Base-by-base conservation (phyloP, 805 yeast species). In the Candida sonorensis region DNA sequence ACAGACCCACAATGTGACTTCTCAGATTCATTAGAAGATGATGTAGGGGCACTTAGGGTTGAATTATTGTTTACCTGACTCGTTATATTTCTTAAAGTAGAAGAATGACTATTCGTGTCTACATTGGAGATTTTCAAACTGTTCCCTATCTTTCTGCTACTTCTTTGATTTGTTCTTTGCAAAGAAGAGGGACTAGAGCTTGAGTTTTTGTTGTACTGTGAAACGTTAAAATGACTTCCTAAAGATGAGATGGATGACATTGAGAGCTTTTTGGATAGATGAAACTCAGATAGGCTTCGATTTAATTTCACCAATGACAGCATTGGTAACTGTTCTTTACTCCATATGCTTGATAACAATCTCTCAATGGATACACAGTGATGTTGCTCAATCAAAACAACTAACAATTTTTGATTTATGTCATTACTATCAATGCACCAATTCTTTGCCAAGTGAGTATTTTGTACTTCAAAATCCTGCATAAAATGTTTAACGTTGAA, bases 301-400 rank as follows among this genome's bases (percentile, higher is more conserved):
- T 41, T 35, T 22, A 44, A 33, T 7, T 36, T 41, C 13, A 15
- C 13, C 5, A 8, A 16, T 15, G 25, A 10, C 14, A 21, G 23
- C 5, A 21, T 4, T 15, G 30, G 30, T 21, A 28, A 15, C 15
- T 28, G 13, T 3, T 28, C 30, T 20, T 28, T 28, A 21, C 16
- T 18, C 30, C 30, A 28, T 7, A 28, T 21, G 15, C 57, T 53
- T 24, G 40, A 40, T 31, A 64, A 41, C 2, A 37, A 30, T 11
- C 37, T 38, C 33, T 59, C 65, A n/a, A 53, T 30, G 11, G 45
- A 38, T 2, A 43, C 23, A 15, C 56, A 40, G 10, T 55, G 55
- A 14, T 40, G 40, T 17, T 26, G 36, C 14, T 36, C 37, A 16
- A 47, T 28, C 10, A 17, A 21, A 14, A 40, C 27, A 10, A 27